Evolutionary conservation across 805 yeast species (phyloP).

Genomic region (Saccharomyces jurei): DNA sequence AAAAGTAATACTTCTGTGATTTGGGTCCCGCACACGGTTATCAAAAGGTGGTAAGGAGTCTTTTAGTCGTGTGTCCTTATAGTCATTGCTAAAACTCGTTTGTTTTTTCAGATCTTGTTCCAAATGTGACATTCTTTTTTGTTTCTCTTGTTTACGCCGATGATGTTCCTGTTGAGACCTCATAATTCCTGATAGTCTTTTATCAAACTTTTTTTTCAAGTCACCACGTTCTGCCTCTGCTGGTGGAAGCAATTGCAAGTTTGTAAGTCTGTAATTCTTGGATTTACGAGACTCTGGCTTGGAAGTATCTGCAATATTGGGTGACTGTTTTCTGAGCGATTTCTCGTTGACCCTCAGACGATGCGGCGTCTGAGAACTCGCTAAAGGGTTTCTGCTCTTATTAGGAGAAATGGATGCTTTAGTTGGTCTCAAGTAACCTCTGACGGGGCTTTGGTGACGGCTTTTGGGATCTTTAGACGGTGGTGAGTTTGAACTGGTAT

Average conservation of each 20-base stretch:
- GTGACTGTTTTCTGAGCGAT: background rate
- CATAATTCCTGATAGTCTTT: conserved; percentile 27
- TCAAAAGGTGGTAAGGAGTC: background rate
- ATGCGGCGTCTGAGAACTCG: background rate
- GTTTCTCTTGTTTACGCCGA: conserved; percentile 20
- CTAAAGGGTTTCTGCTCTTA: background rate
- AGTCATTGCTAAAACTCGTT: background rate
- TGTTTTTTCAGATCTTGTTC: conserved; percentile 17
- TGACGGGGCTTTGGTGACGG: background rate
- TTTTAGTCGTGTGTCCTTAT: background rate
- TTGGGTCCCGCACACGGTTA: background rate
- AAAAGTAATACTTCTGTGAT: background rate
- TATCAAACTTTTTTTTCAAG: conserved; percentile 23
- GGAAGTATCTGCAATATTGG: background rate
- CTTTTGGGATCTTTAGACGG: background rate
- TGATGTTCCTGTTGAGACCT: conserved; percentile 27
- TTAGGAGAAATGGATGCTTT: conserved; percentile 1
- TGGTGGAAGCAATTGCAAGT: conserved; percentile 23
- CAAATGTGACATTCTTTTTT: conserved; percentile 21
- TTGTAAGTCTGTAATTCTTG: conserved; percentile 22
- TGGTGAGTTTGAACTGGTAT: background rate
- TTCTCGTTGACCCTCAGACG: background rate
- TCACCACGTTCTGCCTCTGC: conserved; percentile 20
- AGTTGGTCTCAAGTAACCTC: background rate
- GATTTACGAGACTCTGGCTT: conserved; percentile 1